A percentile compares a stretch with the other conserved stretches of the same genome.
These are phyloP conservation scores for Acanthamoeba culbertsoni DNA, from an alignment of 208 protist genomes.

Conservation along the genomic window DNA sequence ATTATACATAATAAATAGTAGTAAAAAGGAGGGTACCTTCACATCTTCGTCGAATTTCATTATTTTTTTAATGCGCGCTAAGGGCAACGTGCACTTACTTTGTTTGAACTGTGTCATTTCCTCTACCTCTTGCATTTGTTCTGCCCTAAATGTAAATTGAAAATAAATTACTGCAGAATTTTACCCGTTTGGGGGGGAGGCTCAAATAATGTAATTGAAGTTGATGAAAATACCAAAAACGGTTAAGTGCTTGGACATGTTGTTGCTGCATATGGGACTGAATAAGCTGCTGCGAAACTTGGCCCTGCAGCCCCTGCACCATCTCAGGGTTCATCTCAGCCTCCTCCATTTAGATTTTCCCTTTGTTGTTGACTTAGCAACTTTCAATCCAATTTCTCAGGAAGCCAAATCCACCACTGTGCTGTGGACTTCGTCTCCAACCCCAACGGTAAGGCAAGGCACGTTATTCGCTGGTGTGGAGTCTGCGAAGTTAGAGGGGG, in stretches of 20 bases:
- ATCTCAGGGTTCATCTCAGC: not conserved
- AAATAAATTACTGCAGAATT: too few relatives aligned
- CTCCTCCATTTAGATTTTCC: not conserved
- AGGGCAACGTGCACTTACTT: constrained; percentile 63
- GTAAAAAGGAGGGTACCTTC: constrained; percentile 47
- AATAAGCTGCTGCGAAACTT: not conserved
- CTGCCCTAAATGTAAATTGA: not conserved
- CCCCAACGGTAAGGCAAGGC: too few relatives aligned
- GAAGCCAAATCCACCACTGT: too few relatives aligned
- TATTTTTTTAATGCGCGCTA: constrained; percentile 84
- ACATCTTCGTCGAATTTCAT: constrained; percentile 83
- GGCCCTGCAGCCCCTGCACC: not conserved
- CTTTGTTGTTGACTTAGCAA: too few relatives aligned
- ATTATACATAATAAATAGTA: not conserved
- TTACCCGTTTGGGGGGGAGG: not conserved
- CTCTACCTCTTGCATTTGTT: constrained; percentile 40
- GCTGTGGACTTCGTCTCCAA: too few relatives aligned
- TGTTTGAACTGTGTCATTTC: constrained; percentile 38
- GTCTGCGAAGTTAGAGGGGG: not conserved
- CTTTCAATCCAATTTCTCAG: too few relatives aligned
- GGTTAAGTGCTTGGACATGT: not conserved
- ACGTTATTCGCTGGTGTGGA: not conserved
- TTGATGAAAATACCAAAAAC: not conserved
- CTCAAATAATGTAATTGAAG: not conserved
- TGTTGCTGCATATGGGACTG: constrained; percentile 41